A percentile compares a stretch with the other conserved stretches of the same genome.
phyloP scores from a whole-genome alignment of 2,329 filamentous ascomycete genomes.

The Botrytis fabae region DNA sequence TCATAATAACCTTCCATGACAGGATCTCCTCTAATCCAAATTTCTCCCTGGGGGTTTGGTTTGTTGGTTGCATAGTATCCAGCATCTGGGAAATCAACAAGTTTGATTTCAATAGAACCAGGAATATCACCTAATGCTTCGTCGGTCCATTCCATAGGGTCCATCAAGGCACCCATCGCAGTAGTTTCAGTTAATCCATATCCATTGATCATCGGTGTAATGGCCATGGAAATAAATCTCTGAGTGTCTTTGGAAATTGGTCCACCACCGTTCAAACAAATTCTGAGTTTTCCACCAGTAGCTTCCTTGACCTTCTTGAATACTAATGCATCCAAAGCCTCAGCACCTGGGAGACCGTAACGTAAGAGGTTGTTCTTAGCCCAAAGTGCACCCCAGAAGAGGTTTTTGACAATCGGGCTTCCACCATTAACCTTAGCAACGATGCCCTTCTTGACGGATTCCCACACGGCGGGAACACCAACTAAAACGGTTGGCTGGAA shows the following conservation, averaged over 20 bases:
- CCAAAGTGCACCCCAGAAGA: constrained; percentile 72
- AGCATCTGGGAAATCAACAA: constrained; percentile 87
- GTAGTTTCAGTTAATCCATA: constrained; percentile 95
- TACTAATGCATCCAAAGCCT: constrained; percentile 75
- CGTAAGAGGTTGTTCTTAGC: constrained; percentile 60
- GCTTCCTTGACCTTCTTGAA: constrained; percentile 91
- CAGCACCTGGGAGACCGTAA: constrained; percentile 63
- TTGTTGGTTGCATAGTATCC: constrained; percentile 71
- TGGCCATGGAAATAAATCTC: constrained; percentile 85
- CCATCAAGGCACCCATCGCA: constrained; percentile 78
- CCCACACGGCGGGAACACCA: constrained; percentile 95
- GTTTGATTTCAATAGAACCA: constrained; percentile 79
- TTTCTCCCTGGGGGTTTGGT: constrained; percentile 82
- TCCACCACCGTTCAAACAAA: constrained; percentile 93
- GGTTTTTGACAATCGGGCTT: constrained; percentile 66
- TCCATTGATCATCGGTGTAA: constrained; percentile 91
- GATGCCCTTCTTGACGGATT: constrained; percentile 94
- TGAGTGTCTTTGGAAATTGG: constrained; percentile 86
- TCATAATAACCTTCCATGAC: constrained; percentile 80
- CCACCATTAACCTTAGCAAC: constrained; percentile 66
- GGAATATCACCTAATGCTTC: constrained; percentile 76
- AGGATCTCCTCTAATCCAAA: constrained; percentile 78
- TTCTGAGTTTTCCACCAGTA: constrained; percentile 83
- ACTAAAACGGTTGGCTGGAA: constrained; percentile 86
- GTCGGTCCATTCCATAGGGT: constrained; percentile 81